Evolutionary conservation across 1,284 basidiomycete species (phyloP).

Genomic region (Bjerkandera adusta): DNA sequence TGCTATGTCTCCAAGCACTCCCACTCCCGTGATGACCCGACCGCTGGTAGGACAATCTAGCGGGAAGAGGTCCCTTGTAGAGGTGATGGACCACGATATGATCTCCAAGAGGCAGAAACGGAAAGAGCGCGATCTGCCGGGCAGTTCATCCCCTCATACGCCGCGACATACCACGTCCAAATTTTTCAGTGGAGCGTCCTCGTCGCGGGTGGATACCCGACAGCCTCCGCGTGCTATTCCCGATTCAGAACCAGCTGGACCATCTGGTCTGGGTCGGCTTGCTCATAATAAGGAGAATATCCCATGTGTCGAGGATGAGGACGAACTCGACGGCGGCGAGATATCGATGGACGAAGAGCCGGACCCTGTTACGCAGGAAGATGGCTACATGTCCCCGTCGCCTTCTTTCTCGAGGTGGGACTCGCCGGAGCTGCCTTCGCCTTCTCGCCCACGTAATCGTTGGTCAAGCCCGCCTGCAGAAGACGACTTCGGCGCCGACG

Average conservation of each 20-base stretch:
- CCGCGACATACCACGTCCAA: slow-evolving; percentile 22
- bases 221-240: slow-evolving; percentile 6
- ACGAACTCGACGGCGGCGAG: slow-evolving; percentile 23
- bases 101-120: slow-evolving; percentile 49
- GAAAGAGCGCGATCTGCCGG: slow-evolving; percentile 18
- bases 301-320: slow-evolving; percentile 24
- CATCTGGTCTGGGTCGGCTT: slow-evolving; percentile 35
- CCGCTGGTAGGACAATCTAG: slow-evolving; percentile 54
- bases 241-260: slow-evolving; percentile 30
- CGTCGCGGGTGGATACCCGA: slow-evolving; percentile 13
- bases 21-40: slow-evolving; percentile 26
- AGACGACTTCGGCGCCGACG: slow-evolving; percentile 54
- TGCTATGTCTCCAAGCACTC: slow-evolving; percentile 11
- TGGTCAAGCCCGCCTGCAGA: slow-evolving; percentile 5
- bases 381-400: slow-evolving; percentile 72
- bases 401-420: slow-evolving; percentile 48
- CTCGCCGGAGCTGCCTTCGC: slow-evolving; percentile 65
- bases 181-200: slow-evolving; percentile 25
- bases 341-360: slow-evolving; percentile 31
- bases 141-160: slow-evolving; percentile 16
- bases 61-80: slow-evolving; percentile 70
- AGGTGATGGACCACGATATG: slow-evolving; percentile 65
- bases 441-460: slow-evolving; percentile 33
- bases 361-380: slow-evolving; percentile 62
- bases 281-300: slow-evolving; percentile 45